These are phyloP conservation scores for Fusarium equiseti DNA, from an alignment of 2,329 filamentous ascomycete species.

Conservation along the genomic window DNA sequence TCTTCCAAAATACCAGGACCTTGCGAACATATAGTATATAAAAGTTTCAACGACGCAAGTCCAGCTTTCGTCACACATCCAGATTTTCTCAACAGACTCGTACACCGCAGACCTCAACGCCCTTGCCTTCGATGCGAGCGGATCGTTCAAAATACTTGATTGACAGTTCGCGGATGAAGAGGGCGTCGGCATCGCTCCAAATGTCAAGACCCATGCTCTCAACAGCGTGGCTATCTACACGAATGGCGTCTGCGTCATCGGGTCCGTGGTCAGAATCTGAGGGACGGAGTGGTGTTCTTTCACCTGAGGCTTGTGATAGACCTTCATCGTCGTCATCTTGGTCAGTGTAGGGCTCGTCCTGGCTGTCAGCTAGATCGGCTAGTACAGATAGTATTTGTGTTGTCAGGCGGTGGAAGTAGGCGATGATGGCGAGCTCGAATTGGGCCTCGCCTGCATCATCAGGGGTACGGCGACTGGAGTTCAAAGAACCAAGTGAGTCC, in stretches of 20 bases:
- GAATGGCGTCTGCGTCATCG: conserved; percentile 58
- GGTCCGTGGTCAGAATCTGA: conserved; percentile 40
- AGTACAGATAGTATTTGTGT: conserved; percentile 72
- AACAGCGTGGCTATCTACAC: conserved; percentile 73
- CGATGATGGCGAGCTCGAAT: conserved; percentile 78
- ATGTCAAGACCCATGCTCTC: conserved; percentile 80
- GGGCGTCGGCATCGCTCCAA: conserved; percentile 79
- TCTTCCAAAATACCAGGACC: conserved; percentile 12
- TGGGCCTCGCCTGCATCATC: conserved; percentile 59
- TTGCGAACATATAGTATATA: conserved; percentile 37
- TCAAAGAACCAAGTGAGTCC: conserved; percentile 61
- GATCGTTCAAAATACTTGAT: conserved; percentile 74
- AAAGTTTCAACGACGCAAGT: conserved; percentile 41
- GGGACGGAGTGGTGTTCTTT: conserved; percentile 46
- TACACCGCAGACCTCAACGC: conserved; percentile 80
- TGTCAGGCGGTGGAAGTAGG: conserved; percentile 84
- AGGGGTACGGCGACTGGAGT: conserved; percentile 51
- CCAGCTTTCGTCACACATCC: conserved; percentile 42
- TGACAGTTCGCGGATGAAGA: conserved; percentile 73
- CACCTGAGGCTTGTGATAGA: conserved; percentile 48
- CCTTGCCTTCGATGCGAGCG: conserved; percentile 74
- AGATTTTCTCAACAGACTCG: conserved; percentile 67
- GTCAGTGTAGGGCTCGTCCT: conserved; percentile 57
- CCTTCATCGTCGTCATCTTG: conserved; percentile 54
- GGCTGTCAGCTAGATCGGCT: conserved; percentile 68